Evolutionary conservation across 2,329 filamentous ascomycete genomes (phyloP).

Genomic region (Tolypocladium album): DNA sequence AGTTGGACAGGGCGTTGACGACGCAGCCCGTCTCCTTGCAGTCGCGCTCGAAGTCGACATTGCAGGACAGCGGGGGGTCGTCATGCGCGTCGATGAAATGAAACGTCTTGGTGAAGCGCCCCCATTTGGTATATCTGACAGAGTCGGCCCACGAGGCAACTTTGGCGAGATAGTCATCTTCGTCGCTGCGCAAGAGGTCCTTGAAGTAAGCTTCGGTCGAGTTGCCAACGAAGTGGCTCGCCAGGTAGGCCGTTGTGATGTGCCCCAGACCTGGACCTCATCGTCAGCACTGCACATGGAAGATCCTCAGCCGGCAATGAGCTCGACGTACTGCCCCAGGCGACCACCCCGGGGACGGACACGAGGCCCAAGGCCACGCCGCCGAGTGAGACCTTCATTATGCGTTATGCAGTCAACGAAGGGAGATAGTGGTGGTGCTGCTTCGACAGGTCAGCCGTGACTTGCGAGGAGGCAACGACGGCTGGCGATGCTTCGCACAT

Average conservation of each 20-base stretch:
- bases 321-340: slow-evolving; percentile 30
- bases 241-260: slow-evolving; percentile 54
- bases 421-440: neutral
- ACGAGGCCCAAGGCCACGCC: slow-evolving; percentile 19
- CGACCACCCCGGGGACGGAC: slow-evolving; percentile 21
- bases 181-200: slow-evolving; percentile 41
- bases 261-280: slow-evolving; percentile 44
- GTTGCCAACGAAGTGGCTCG: slow-evolving; percentile 46
- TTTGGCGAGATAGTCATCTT: slow-evolving; percentile 47
- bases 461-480: neutral
- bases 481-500: neutral
- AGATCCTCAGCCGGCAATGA: neutral
- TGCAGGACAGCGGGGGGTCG: slow-evolving; percentile 44
- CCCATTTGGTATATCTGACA: slow-evolving; percentile 53
- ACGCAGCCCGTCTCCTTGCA: slow-evolving; percentile 53
- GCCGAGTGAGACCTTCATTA: slow-evolving; percentile 21
- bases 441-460: neutral
- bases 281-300: slow-evolving; percentile 6
- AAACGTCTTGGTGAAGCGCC: slow-evolving; percentile 49
- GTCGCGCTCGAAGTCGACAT: slow-evolving; percentile 47
- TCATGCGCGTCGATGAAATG: slow-evolving; percentile 64
- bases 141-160: slow-evolving; percentile 60
- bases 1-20: slow-evolving; percentile 48
- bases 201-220: slow-evolving; percentile 47
- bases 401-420: neutral